phyloP scores from a whole-genome alignment of 768 basidiomycete genomes.

The Mycena crocata region DNA sequence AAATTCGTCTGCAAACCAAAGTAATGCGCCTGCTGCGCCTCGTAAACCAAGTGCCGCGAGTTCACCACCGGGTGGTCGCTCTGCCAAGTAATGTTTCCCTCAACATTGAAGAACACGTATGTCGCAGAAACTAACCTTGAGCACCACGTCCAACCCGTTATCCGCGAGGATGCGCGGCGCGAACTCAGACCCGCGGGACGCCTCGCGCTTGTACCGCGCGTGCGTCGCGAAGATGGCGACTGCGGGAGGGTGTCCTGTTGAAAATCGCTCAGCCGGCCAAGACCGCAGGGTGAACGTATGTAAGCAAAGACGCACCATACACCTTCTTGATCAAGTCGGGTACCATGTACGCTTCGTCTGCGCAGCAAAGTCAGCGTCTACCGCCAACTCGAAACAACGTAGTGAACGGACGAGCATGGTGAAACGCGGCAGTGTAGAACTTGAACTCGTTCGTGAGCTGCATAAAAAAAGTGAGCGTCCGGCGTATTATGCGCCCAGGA shows the following conservation, averaged over 20 bases:
- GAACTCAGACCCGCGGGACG: constrained; percentile 82
- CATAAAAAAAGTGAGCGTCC: background rate
- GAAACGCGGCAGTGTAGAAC: constrained; percentile 79
- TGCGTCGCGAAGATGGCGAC: constrained; percentile 82
- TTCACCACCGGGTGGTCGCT: constrained; percentile 70
- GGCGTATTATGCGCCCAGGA: background rate
- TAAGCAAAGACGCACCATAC: constrained; percentile 61
- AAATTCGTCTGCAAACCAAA: constrained; percentile 70
- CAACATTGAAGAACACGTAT: background rate
- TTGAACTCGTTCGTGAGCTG: constrained; percentile 86
- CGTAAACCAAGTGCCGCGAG: constrained; percentile 74
- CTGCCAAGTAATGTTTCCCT: constrained; percentile 38
- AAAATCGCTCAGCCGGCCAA: constrained; percentile 5
- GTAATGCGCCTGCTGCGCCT: constrained; percentile 77
- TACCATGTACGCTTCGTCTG: constrained; percentile 81
- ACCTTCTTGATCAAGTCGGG: constrained; percentile 78
- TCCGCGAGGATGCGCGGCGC: constrained; percentile 83
- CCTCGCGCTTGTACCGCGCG: constrained; percentile 61
- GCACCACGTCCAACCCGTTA: constrained; percentile 74
- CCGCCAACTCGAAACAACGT: no score
- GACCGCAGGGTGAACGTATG: background rate
- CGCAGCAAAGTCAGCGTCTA: background rate
- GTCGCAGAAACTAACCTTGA: constrained; percentile 69
- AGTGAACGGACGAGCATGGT: constrained; percentile 66
- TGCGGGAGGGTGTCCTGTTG: constrained; percentile 65